A percentile compares a stretch with the other conserved stretches of the same genome.
Evolutionary conservation across 2,329 filamentous ascomycete genomes (phyloP).

Genomic region (Neonectria punicea): DNA sequence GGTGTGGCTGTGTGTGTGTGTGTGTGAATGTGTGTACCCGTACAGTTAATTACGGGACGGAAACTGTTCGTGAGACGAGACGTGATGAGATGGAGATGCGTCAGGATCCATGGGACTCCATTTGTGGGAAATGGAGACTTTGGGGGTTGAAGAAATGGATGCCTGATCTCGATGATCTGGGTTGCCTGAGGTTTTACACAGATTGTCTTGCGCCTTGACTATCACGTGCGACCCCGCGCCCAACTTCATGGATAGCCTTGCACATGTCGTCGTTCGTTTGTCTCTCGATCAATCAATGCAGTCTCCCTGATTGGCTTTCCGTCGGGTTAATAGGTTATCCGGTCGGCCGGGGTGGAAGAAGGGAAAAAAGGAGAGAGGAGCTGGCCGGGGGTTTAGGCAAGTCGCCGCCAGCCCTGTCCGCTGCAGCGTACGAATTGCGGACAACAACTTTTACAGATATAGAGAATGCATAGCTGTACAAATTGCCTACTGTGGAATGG

Average conservation of each 20-base stretch:
- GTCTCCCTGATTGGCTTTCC: not conserved
- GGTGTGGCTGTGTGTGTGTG: constrained; percentile 10
- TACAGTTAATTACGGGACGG: not conserved
- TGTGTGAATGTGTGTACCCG: too few species aligned
- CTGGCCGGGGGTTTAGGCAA: constrained; percentile 14
- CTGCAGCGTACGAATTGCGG: not conserved
- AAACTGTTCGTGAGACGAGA: not conserved
- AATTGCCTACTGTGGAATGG: not conserved
- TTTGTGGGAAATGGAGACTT: constrained; percentile 2
- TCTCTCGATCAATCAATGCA: not conserved
- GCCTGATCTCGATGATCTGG: not conserved
- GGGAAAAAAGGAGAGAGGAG: not conserved
- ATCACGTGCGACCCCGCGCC: not conserved
- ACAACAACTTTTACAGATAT: not conserved
- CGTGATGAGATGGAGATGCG: not conserved
- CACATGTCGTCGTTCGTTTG: not conserved
- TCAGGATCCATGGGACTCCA: not conserved
- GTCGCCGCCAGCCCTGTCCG: constrained; percentile 9
- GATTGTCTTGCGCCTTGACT: not conserved
- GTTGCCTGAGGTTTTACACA: not conserved
- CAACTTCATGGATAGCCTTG: not conserved
- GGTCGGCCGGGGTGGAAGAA: constrained; percentile 4
- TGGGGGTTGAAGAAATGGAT: not conserved
- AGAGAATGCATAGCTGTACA: not conserved
- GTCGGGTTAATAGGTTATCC: constrained; percentile 21